phyloP scores from a whole-genome alignment of 768 basidiomycete genomes.

The Leccinum ochraceum region DNA sequence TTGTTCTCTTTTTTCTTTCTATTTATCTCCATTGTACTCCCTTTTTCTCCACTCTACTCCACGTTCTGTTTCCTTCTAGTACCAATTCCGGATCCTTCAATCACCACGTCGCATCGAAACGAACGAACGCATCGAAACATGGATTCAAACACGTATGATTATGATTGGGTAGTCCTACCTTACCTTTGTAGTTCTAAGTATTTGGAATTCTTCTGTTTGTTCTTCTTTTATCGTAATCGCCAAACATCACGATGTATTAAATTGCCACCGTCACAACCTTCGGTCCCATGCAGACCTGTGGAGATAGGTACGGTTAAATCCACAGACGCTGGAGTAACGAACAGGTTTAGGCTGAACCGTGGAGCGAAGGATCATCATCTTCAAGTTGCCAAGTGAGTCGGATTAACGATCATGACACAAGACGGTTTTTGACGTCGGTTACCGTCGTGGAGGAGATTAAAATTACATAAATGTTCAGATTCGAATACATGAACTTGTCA shows the following conservation, averaged over 20 bases:
- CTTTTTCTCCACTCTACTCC: not conserved
- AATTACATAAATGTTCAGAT: not conserved
- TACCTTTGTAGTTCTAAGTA: not conserved
- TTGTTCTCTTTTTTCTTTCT: not conserved
- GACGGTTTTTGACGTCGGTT: not conserved
- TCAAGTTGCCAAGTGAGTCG: too few species aligned
- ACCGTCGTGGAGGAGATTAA: not conserved
- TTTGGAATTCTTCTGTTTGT: not conserved
- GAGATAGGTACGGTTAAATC: not conserved
- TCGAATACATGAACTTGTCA: not conserved
- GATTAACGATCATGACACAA: not conserved
- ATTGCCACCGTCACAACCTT: not conserved
- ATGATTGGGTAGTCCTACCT: not conserved
- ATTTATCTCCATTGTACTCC: not conserved
- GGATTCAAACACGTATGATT: not conserved
- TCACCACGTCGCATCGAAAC: not conserved
- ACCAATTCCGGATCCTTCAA: not conserved
- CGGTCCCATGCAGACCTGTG: not conserved
- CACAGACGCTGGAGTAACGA: not conserved
- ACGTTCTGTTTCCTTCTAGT: not conserved
- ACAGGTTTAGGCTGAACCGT: not conserved
- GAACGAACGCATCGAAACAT: not conserved
- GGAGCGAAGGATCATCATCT: not conserved
- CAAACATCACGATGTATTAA: not conserved
- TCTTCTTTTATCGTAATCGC: not conserved